Percentiles rank a stretch among this genome's conserved stretches.
Evolutionary conservation across 2,329 filamentous ascomycete species (phyloP).

Genomic region (Neofusicoccum sp.): DNA sequence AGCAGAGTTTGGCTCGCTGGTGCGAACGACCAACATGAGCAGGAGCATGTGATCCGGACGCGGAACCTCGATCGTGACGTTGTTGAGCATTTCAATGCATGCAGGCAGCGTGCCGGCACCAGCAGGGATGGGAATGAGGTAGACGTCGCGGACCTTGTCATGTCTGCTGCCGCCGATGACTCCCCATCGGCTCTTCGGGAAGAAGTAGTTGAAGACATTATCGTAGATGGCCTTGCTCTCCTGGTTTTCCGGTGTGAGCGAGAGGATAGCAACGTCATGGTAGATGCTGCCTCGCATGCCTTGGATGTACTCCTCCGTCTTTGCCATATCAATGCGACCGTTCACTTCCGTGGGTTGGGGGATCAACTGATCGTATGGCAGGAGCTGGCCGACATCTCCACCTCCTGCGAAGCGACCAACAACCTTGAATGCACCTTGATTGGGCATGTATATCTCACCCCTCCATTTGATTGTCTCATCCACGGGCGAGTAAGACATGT

Average conservation of each 20-base stretch:
- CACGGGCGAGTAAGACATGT: constrained; percentile 78
- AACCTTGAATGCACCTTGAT: constrained; percentile 66
- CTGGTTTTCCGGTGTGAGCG: constrained; percentile 63
- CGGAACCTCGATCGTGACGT: constrained; percentile 72
- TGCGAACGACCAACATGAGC: constrained; percentile 75
- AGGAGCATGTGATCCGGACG: constrained; percentile 75
- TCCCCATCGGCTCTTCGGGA: constrained; percentile 76
- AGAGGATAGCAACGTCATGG: constrained; percentile 81
- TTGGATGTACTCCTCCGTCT: constrained; percentile 88
- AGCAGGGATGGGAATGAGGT: constrained; percentile 79
- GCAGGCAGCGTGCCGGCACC: constrained; percentile 70
- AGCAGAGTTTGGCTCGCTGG: constrained; percentile 36
- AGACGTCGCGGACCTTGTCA: constrained; percentile 81
- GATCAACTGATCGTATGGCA: constrained; percentile 74
- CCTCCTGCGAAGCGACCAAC: constrained; percentile 83
- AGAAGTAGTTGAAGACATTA: constrained; percentile 83
- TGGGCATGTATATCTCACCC: constrained; percentile 60
- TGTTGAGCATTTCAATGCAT: constrained; percentile 84
- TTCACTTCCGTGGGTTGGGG: constrained; percentile 68
- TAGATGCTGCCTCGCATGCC: constrained; percentile 77
- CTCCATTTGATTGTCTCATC: constrained; percentile 64
- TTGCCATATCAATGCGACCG: constrained; percentile 76
- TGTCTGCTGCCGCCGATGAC: constrained; percentile 70
- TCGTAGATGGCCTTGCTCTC: constrained; percentile 62
- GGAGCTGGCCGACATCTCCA: constrained; percentile 66